These are phyloP conservation scores for Ascosphaera pollenicola DNA, from an alignment of 2,329 filamentous ascomycete species.

Conservation along the genomic window DNA sequence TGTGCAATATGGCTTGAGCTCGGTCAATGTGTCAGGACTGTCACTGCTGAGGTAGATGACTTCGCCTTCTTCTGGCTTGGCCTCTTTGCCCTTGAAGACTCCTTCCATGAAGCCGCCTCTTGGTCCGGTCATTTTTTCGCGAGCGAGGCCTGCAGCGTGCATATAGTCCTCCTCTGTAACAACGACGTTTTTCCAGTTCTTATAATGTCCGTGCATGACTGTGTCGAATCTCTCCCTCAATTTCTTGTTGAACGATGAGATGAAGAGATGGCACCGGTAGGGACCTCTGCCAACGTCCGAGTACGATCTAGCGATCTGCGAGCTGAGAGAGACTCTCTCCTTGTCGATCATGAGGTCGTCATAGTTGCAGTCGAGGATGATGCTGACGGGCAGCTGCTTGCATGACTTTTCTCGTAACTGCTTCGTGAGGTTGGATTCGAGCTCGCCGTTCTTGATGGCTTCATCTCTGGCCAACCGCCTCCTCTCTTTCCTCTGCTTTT, in stretches of 20 bases:
- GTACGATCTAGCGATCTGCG: constrained; percentile 73
- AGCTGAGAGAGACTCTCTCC: constrained; percentile 60
- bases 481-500: constrained; percentile 29
- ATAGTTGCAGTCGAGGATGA: constrained; percentile 83
- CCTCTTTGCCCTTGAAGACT: constrained; percentile 20
- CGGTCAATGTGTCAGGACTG: constrained; percentile 61
- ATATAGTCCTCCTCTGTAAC: constrained; percentile 58
- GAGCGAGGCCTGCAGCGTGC: constrained; percentile 41
- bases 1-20: constrained; percentile 66
- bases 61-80: constrained; percentile 24
- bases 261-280: constrained; percentile 47
- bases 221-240: constrained; percentile 63
- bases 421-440: constrained; percentile 9
- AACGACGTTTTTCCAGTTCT: constrained; percentile 55
- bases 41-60: constrained; percentile 84
- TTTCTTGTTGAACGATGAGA: constrained; percentile 56
- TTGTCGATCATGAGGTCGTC: constrained; percentile 74
- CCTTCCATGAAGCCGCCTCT: constrained; percentile 37
- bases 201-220: constrained; percentile 46
- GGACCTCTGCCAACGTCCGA: constrained; percentile 56
- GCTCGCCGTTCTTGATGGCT: constrained; percentile 9
- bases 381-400: constrained; percentile 47
- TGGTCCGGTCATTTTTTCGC: constrained; percentile 40
- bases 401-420: constrained; percentile 10
- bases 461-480: constrained; percentile 20